A percentile compares a stretch with the other conserved stretches of the same genome.
Evolutionary conservation across 2,329 filamentous ascomycete species (phyloP).

Genomic region (Trichophyton mentagrophytes): DNA sequence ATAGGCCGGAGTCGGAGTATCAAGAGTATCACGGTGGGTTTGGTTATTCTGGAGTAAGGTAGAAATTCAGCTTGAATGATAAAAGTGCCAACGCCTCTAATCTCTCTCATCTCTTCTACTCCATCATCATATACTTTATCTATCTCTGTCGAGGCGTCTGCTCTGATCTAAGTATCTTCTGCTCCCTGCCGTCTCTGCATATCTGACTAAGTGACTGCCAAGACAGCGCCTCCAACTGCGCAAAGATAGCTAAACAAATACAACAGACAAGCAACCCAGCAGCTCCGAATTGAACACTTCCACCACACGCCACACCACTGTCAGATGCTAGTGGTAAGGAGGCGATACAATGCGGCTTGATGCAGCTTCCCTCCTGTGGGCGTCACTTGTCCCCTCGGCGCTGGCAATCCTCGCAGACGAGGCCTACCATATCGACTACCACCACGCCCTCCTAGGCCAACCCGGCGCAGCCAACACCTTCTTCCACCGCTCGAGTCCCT

Average conservation of each 20-base stretch:
- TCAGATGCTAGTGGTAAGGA: conserved; percentile 24
- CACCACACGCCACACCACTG: conserved; percentile 5
- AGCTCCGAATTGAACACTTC: not conserved
- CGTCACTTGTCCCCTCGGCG: conserved; percentile 39
- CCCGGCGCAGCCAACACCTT: conserved; percentile 77
- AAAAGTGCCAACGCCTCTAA: too few relatives aligned
- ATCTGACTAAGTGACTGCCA: not conserved
- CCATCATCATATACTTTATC: too few relatives aligned
- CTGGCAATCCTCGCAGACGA: conserved; percentile 77
- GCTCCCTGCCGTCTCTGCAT: too few relatives aligned
- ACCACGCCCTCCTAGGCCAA: conserved; percentile 74
- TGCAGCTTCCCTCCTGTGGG: conserved; percentile 27
- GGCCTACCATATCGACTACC: conserved; percentile 83
- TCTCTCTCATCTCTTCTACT: too few relatives aligned
- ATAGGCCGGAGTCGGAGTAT: too few relatives aligned
- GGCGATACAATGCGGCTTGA: conserved; percentile 28
- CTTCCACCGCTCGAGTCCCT: conserved; percentile 75
- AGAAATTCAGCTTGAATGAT: too few relatives aligned
- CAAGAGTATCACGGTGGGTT: too few relatives aligned
- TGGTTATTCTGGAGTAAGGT: too few relatives aligned
- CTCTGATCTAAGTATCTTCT: too few relatives aligned
- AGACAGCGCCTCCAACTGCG: not conserved
- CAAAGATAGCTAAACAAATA: not conserved
- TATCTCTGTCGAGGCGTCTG: too few relatives aligned
- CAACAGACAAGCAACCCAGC: not conserved